These are phyloP conservation scores for Penicillium nucicola DNA, from an alignment of 495 filamentous ascomycete species.

Conservation along the genomic window DNA sequence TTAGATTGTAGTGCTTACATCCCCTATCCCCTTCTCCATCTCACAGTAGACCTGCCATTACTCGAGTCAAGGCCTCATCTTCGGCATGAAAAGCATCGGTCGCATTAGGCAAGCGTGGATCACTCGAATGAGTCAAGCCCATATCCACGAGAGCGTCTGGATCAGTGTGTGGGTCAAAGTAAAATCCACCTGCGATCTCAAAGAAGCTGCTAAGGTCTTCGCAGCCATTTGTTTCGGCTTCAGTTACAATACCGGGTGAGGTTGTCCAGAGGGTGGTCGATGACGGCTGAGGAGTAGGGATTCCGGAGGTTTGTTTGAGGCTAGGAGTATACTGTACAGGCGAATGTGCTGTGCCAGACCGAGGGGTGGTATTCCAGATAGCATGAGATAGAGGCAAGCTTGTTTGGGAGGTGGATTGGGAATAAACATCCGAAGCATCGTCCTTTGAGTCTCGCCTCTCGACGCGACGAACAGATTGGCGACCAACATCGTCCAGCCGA, in stretches of 20 bases:
- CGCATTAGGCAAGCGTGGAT: conserved; percentile 7
- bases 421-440: not conserved
- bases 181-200: conserved; percentile 40
- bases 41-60: conserved; percentile 42
- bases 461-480: not conserved
- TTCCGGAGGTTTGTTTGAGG: conserved; percentile 5
- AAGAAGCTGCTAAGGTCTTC: conserved; percentile 45
- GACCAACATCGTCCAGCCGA: conserved; percentile 2
- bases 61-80: conserved; percentile 39
- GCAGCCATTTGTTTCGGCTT: conserved; percentile 24
- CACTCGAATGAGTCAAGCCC: conserved; percentile 5
- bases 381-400: not conserved
- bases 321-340: not conserved
- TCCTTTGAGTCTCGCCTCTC: not conserved
- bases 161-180: conserved; percentile 27
- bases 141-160: conserved; percentile 10
- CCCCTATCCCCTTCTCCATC: no score
- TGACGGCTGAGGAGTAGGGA: conserved; percentile 12
- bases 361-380: conserved; percentile 3
- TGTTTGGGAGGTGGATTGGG: not conserved
- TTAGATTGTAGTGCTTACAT: no score
- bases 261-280: conserved; percentile 21
- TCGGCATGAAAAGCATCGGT: conserved; percentile 36
- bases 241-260: conserved; percentile 8
- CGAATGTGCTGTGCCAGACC: conserved; percentile 1